Conservation (phyloP, 208 protist genomes). For the Trypanosoma caninum region DNA sequence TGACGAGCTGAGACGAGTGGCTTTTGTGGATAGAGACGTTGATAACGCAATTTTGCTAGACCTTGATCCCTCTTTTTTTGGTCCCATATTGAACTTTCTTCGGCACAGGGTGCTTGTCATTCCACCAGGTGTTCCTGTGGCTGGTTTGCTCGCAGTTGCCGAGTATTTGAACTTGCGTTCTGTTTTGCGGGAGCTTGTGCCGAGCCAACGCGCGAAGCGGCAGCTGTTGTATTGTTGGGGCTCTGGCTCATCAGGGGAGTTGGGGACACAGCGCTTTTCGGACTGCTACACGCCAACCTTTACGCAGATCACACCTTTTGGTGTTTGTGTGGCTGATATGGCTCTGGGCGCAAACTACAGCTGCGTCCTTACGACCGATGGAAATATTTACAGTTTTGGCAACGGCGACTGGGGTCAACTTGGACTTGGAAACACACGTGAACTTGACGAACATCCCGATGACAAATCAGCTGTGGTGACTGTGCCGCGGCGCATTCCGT, state of each 20-base stretch:
- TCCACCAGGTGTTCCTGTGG: constrained; percentile 35
- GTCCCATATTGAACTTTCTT: constrained; percentile 80
- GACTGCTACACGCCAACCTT: constrained; percentile 56
- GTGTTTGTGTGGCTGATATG: constrained; percentile 57
- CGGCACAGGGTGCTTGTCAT: constrained; percentile 62
- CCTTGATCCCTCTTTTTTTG: constrained; percentile 77
- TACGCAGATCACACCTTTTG: constrained; percentile 61
- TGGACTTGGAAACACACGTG: constrained; percentile 43
- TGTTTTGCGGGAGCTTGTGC: constrained; percentile 45
- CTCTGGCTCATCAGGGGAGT: constrained; percentile 65
- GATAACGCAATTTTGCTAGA: constrained; percentile 74
- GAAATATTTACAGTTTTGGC: constrained; percentile 77
- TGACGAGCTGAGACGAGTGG: constrained; percentile 6
- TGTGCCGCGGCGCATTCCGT: constrained; percentile 62
- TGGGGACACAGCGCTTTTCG: constrained; percentile 63
- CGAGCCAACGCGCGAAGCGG: constrained; percentile 26
- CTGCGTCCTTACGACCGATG: constrained; percentile 48
- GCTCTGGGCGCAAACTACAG: constrained; percentile 85
- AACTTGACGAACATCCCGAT: constrained; percentile 37
- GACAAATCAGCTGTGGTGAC: constrained; percentile 46
- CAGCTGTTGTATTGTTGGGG: constrained; percentile 85
- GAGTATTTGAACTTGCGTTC: constrained; percentile 71
- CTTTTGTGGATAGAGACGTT: constrained; percentile 56
- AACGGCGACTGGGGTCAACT: constrained; percentile 87
- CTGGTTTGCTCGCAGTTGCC: constrained; percentile 72